Base-by-base conservation (phyloP, 2,329 filamentous ascomycete species). In the Apiospora aurea region DNA sequence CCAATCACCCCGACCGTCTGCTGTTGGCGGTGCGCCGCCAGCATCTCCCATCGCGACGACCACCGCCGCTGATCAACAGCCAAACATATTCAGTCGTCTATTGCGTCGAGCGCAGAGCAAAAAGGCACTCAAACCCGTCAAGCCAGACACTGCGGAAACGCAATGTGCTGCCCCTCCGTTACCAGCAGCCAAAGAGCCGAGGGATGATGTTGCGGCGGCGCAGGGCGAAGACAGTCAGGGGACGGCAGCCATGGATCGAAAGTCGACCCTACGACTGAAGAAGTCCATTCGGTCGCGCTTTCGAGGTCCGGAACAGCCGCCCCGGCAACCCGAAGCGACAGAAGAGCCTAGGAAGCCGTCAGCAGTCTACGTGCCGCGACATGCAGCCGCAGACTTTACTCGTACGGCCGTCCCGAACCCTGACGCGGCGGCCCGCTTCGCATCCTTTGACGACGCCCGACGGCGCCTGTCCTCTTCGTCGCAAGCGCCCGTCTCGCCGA, bases 361-460 rank as follows among this genome's bases (percentile, higher is more conserved):
- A 5, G 44, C 66, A 57, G 57, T 70, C 68, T 72, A 72, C n/a
- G 47, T 72, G 4, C 71, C 71, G n/a, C 24, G 38, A 26, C 69
- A 70, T 53, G 69, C 71, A 14, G 69, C 57, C 13, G 10, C 14
- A 2, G 71, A 70, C 43, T 67, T 53, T 24, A 24, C 57, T 47
- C 57, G 71, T 6, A 68, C 47, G 16, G 44, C 69, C 5, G 47
- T 44, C 46, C 41, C 57, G 29, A 46, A 34, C 8, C 53, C 38
- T 21, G 69, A 69, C 47, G 61, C 57, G 16, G 49, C 21, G 18
- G n/a, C 57, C 0, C 53, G 71, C 2, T 72, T 69, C n/a, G 29
- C 21, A 34, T 69, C 70, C 8, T 41, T 72, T 14, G 68, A 72
- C 46, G 68, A 72, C 10, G 68, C 43, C 2, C 47, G 68, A 1